Evolutionary conservation across 2,329 filamentous ascomycete genomes (phyloP).

Genomic region (Nigrospora sphaerica): DNA sequence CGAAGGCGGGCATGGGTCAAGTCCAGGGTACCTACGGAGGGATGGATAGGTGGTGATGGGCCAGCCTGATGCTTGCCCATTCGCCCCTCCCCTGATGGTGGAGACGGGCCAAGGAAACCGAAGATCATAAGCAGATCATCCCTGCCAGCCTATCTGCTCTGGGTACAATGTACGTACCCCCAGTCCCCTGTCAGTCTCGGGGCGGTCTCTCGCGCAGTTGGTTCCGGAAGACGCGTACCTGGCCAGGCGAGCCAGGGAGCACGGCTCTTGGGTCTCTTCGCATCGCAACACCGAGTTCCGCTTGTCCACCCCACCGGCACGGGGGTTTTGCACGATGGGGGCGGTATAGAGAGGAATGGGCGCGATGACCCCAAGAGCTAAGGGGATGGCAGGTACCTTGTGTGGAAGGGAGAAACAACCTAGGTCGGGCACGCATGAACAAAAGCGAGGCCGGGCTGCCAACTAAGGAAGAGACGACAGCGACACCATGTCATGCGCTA

Average conservation of each 20-base stretch:
- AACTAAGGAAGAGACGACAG: background rate
- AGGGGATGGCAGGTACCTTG: too few species aligned
- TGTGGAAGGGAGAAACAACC: background rate
- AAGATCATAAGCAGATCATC: slow-evolving; percentile 3
- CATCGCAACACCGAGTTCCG: too few species aligned
- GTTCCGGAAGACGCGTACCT: background rate
- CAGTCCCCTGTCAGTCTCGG: background rate
- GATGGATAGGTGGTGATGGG: background rate
- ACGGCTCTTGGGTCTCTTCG: background rate
- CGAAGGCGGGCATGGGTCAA: too few species aligned
- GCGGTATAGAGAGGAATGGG: too few species aligned
- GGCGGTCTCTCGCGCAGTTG: too few species aligned
- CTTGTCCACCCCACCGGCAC: too few species aligned
- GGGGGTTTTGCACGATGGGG: too few species aligned
- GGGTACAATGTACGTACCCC: background rate
- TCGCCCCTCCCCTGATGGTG: background rate
- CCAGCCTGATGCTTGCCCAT: background rate
- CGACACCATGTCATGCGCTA: slow-evolving; percentile 1
- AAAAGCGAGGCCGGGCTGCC: background rate
- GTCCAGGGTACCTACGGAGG: too few species aligned
- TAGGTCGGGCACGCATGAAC: background rate
- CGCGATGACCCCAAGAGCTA: too few species aligned
- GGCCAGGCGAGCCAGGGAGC: background rate
- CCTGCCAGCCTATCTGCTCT: background rate
- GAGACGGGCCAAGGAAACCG: slow-evolving; percentile 1